These are phyloP conservation scores for Penicillium simplicissimum DNA, from an alignment of 495 filamentous ascomycete genomes.

Conservation along the genomic window DNA sequence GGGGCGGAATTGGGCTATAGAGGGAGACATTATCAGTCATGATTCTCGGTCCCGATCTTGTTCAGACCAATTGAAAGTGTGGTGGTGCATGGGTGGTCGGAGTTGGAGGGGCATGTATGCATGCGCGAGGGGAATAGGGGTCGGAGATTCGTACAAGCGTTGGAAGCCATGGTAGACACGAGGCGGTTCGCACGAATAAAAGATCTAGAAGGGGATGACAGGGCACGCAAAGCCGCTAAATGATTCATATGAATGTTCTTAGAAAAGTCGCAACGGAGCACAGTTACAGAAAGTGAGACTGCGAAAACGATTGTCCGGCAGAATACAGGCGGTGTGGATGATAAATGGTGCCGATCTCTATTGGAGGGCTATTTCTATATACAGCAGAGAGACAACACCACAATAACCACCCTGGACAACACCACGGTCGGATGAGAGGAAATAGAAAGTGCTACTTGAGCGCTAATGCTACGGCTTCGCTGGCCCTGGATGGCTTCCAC, in stretches of 20 bases:
- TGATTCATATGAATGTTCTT: slow-evolving; percentile 26
- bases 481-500: slow-evolving; percentile 30
- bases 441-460: neutral
- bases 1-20: slow-evolving; percentile 53
- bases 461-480: slow-evolving; percentile 10
- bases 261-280: neutral
- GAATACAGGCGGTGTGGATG: slow-evolving; percentile 18
- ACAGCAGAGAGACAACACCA: slow-evolving; percentile 7
- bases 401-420: slow-evolving; percentile 6
- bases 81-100: neutral
- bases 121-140: slow-evolving; percentile 1
- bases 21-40: slow-evolving; percentile 4
- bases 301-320: slow-evolving; percentile 18
- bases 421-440: neutral
- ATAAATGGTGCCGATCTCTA: slow-evolving; percentile 11
- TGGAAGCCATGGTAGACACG: slow-evolving; percentile 31
- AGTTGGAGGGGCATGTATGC: neutral
- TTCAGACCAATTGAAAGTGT: neutral
- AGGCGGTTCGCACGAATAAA: neutral
- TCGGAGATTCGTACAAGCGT: slow-evolving; percentile 22
- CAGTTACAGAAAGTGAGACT: neutral
- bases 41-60: neutral
- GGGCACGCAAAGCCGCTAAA: slow-evolving; percentile 14
- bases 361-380: slow-evolving; percentile 17
- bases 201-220: slow-evolving; percentile 8